Conservation (phyloP, 2,329 filamentous ascomycete species). For the Colletotrichum liaoningense region DNA sequence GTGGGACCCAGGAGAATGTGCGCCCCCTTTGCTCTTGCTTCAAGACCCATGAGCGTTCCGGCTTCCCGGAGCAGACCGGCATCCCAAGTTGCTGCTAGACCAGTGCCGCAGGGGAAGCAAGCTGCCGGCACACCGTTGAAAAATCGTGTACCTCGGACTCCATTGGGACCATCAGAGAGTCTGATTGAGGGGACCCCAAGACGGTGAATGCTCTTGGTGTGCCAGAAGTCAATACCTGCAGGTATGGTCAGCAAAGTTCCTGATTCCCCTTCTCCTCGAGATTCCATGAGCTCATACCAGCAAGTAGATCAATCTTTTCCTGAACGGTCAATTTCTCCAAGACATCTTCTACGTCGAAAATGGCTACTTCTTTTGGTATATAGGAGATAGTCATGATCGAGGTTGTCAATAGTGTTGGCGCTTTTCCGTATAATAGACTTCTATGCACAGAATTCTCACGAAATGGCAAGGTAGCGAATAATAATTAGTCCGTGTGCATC, state of each 20-base stretch:
- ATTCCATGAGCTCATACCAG: slow-evolving; percentile 47
- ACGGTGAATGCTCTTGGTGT: slow-evolving; percentile 30
- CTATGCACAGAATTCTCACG: too few relatives aligned
- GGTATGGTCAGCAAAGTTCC: slow-evolving; percentile 4
- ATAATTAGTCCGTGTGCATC: too few relatives aligned
- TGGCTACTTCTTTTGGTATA: slow-evolving; percentile 40
- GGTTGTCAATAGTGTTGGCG: too few relatives aligned
- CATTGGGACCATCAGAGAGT: slow-evolving; percentile 35
- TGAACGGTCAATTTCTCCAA: slow-evolving; percentile 62
- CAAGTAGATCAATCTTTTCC: slow-evolving; percentile 65
- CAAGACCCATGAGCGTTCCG: slow-evolving; percentile 17
- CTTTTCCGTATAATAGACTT: too few relatives aligned
- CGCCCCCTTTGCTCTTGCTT: slow-evolving; percentile 7
- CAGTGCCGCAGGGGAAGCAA: slow-evolving; percentile 63
- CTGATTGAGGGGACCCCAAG: slow-evolving; percentile 31
- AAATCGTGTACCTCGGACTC: slow-evolving; percentile 50
- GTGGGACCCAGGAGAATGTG: slow-evolving; percentile 67
- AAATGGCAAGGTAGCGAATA: too few relatives aligned
- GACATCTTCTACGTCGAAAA: slow-evolving; percentile 64
- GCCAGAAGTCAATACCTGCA: slow-evolving; percentile 31
- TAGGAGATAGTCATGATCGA: background rate
- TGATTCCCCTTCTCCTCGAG: too few relatives aligned
- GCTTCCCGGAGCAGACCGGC: slow-evolving; percentile 18
- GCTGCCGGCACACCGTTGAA: slow-evolving; percentile 51
- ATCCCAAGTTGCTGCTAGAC: slow-evolving; percentile 35